phyloP scores from a whole-genome alignment of 2,329 filamentous ascomycete genomes.

The Trichoderma hamatum region DNA sequence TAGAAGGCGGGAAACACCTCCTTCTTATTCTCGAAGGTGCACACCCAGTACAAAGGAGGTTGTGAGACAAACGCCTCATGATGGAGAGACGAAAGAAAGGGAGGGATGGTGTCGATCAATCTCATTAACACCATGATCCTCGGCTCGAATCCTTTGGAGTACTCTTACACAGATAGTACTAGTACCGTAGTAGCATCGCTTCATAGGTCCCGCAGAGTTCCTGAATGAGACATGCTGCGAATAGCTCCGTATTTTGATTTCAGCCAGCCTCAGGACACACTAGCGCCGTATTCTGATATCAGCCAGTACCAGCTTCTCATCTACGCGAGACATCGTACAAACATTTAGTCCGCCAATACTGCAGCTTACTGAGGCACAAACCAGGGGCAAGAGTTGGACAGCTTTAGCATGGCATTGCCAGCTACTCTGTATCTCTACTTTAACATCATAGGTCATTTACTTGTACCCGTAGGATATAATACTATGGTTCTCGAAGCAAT shows the following conservation, averaged over 20 bases:
- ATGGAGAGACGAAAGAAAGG: background rate
- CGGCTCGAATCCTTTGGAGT: background rate
- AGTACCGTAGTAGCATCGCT: background rate
- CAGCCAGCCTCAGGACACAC: slow-evolving; percentile 2
- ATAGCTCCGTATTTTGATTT: background rate
- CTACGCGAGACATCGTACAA: background rate
- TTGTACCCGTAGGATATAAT: background rate
- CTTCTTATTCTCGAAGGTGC: slow-evolving; percentile 15
- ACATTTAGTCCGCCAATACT: background rate
- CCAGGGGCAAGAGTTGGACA: background rate
- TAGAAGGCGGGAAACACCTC: background rate
- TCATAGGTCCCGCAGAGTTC: background rate
- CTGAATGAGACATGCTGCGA: background rate
- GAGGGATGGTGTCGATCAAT: background rate
- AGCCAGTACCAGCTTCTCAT: slow-evolving; percentile 1
- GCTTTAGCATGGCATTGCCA: background rate
- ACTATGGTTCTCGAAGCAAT: background rate
- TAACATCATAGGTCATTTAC: background rate
- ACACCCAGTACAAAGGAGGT: background rate
- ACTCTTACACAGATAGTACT: background rate
- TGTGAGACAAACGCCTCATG: slow-evolving; percentile 1
- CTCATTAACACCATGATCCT: background rate
- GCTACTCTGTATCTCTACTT: background rate
- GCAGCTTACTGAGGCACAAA: slow-evolving; percentile 19
- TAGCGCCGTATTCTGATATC: slow-evolving; percentile 20